Evolutionary conservation across 352 stramenopile species (phyloP), one percentile per base, ranked within the genome.

Genomic region (Phytophthora pistaciae): DNA sequence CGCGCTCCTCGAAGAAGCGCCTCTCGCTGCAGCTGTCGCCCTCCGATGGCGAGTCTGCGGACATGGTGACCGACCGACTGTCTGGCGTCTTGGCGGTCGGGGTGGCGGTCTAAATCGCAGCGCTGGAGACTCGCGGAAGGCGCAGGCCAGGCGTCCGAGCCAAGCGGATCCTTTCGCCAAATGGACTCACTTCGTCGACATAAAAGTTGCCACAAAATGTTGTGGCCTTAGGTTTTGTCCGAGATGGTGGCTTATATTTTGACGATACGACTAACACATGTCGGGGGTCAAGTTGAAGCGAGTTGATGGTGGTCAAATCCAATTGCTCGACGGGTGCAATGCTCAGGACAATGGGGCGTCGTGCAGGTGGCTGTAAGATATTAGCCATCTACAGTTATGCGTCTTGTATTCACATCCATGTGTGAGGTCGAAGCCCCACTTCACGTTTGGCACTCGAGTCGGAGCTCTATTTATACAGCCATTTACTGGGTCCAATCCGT

Each of bases 1-100:
- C 72, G 54, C 75, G 86, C 69, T 93, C 86, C 25, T 82, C 79
- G 63, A 93, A 93, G 74, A 91, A 91, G 60, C 84, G 87, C 52
- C 74, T 83, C 59, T 88, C 80, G 54, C 70, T 80, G 33, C 70
- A 83, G 42, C 79, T 87, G 64, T 92, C 84, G 56, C 53, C 68
- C 42, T 74, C 67, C 48, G 66, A 18, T 1, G 52, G 33, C 31
- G 36, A 10, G 16, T 66, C 40, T 52, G 29, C 29, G 0, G 42
- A 7, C 66, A 69, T 73, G 29, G 13, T 6, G 48, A 3, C 55
- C 5, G 36, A 11, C 9, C 5, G 56, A 21, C 6, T 9, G 42
- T 8, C 44, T 25, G n/a, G n/a, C n/a, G 44, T 50, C 42, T 50
- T 7, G 42, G 42, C 18, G 9, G 5, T 9, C 40, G 13, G 40